Percentiles rank a stretch among this genome's conserved stretches.
These are phyloP conservation scores for Phytophthora citricola DNA, from an alignment of 352 stramenopile genomes.

Conservation along the genomic window DNA sequence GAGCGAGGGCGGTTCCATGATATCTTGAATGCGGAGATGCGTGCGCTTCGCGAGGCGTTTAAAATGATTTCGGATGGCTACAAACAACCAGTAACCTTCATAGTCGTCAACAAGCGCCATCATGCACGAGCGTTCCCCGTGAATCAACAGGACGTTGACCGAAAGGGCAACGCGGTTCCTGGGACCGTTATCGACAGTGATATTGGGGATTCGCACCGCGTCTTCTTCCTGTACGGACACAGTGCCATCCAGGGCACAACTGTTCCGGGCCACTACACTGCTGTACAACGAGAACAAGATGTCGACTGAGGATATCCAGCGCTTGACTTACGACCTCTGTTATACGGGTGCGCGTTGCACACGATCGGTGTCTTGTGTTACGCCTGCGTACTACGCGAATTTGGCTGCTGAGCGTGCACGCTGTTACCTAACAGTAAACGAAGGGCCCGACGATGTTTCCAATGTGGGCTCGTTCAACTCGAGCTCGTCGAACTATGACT, in stretches of 20 bases:
- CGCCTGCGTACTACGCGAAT: conserved; percentile 84
- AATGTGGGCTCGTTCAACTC: too few species aligned
- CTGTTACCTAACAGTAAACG: conserved; percentile 59
- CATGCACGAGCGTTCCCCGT: conserved; percentile 72
- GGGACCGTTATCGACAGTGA: conserved; percentile 74
- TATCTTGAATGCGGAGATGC: conserved; percentile 82
- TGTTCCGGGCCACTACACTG: conserved; percentile 74
- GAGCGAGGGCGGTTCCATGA: conserved; percentile 79
- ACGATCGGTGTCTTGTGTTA: conserved; percentile 75
- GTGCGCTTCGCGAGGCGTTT: conserved; percentile 73
- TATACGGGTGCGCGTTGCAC: conserved; percentile 84
- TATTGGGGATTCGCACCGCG: conserved; percentile 75
- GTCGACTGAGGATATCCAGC: conserved; percentile 60
- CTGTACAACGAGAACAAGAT: conserved; percentile 73
- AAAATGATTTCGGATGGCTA: conserved; percentile 62
- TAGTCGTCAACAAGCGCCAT: conserved; percentile 88
- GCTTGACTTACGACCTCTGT: conserved; percentile 65
- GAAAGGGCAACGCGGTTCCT: conserved; percentile 60
- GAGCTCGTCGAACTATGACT: too few species aligned
- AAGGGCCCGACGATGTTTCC: conserved; percentile 13
- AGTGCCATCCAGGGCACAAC: conserved; percentile 74
- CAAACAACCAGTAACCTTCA: conserved; percentile 73
- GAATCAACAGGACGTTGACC: conserved; percentile 41
- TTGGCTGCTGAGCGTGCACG: conserved; percentile 78
- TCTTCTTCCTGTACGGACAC: conserved; percentile 86